Evolutionary conservation across 2,329 filamentous ascomycete species (phyloP).

Genomic region (Apiospora arundinis): DNA sequence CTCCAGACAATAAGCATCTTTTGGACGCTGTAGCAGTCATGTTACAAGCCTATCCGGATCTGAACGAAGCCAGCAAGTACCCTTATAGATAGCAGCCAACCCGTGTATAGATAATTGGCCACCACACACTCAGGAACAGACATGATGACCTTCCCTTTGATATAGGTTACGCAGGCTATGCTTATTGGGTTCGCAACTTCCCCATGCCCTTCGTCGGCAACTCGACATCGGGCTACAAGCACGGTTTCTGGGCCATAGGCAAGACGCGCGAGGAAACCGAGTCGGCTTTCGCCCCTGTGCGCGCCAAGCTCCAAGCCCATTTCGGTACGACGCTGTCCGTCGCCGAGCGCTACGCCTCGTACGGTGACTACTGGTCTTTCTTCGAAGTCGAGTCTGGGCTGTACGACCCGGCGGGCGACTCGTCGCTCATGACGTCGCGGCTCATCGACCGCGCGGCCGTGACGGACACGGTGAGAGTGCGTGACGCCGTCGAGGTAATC

Average conservation of each 20-base stretch:
- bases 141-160: slow-evolving; percentile 21
- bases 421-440: slow-evolving; percentile 36
- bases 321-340: slow-evolving; percentile 34
- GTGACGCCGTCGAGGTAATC: slow-evolving; percentile 35
- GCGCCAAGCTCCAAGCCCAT: slow-evolving; percentile 25
- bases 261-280: slow-evolving; percentile 34
- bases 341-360: slow-evolving; percentile 32
- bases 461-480: slow-evolving; percentile 28
- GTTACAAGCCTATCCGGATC: slow-evolving; percentile 38
- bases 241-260: slow-evolving; percentile 38
- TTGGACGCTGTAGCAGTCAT: slow-evolving; percentile 38
- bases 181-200: slow-evolving; percentile 38
- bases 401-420: slow-evolving; percentile 33
- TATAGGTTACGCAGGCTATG: slow-evolving; percentile 28
- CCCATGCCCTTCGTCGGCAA: slow-evolving; percentile 33
- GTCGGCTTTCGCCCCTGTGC: slow-evolving; percentile 29
- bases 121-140: neutral
- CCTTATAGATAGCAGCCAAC: slow-evolving; percentile 19
- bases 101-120: neutral
- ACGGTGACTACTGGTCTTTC: slow-evolving; percentile 40
- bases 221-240: slow-evolving; percentile 36
- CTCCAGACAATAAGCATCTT: slow-evolving; percentile 34
- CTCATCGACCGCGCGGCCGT: slow-evolving; percentile 35
- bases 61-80: slow-evolving; percentile 40
- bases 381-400: slow-evolving; percentile 31